Base-by-base conservation (phyloP, 2,329 filamentous ascomycete genomes). In the Elsinoe batatas region DNA sequence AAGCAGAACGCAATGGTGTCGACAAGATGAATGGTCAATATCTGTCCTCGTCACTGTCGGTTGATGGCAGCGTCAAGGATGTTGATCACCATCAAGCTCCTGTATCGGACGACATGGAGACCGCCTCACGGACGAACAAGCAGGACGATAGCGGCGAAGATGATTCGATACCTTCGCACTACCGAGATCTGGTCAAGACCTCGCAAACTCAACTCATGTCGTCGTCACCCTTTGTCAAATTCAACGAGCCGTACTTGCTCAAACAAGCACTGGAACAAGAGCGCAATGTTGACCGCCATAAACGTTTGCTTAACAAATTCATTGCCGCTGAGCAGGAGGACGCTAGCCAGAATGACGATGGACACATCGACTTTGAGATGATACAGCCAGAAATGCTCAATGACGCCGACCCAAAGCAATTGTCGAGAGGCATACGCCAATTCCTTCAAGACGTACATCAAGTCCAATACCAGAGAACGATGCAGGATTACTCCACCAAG, bases 341-440 rank as follows among this genome's bases (percentile, higher is more conserved):
- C 0, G 58, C 60, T 6, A 67, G 68, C 17, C 67, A 71, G 7
- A 60, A 66, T 26, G 64, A 67, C 20, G 57, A 61, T 5, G 57
- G 54, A 5, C 56, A 61, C 7, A 63, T 68, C 56, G 84, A 83
- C 33, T 98, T 98, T 62, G 85, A 94, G 62, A 79, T 98, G 8
- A 94, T 98, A 60, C 88, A 87, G 59, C 91, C 93, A 1, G 88
- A 95, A 63, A 97, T 97, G 91, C 87, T 98, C 0, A 88, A 95
- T 63, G 84, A 88, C 54, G 84, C 85, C 62, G 87, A 88, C 3
- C 88, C 91, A 0, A 82, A 83, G 35, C 90, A 95, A 66, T 87
- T 96, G 50, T 88, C 91, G 0, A 82, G 83, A 43, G 89, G 95
- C 65, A 88, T 96, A 32, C 90, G 91, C 73, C 91, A 97, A 64